These are phyloP conservation scores for Symbiodinium pilosum DNA, from an alignment of 73 alveolate genomes.

Conservation along the genomic window DNA sequence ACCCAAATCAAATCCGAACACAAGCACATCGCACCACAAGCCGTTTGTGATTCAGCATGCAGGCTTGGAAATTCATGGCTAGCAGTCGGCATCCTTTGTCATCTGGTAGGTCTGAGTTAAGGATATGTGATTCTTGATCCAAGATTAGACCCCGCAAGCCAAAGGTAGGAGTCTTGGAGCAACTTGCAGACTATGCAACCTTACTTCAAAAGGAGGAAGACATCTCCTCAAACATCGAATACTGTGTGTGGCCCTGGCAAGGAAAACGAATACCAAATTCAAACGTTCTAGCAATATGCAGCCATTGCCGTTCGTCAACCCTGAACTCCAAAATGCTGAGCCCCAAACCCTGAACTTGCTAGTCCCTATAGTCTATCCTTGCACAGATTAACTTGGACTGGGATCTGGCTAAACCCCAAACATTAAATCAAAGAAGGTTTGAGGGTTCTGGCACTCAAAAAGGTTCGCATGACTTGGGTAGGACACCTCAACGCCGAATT, in stretches of 20 bases:
- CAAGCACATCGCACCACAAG: too few relatives aligned
- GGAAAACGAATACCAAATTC: background rate
- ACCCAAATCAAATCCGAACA: too few relatives aligned
- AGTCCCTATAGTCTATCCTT: background rate
- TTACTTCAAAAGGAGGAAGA: background rate
- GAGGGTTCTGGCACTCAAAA: too few relatives aligned
- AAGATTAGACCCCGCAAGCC: background rate
- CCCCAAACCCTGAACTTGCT: background rate
- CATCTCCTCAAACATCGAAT: background rate
- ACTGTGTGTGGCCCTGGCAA: background rate
- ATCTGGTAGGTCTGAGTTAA: too few relatives aligned
- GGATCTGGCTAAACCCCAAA: background rate
- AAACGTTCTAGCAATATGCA: background rate
- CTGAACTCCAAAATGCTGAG: background rate
- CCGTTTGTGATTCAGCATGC: too few relatives aligned
- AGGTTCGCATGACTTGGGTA: too few relatives aligned
- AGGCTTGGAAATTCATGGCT: too few relatives aligned
- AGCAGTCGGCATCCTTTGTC: too few relatives aligned
- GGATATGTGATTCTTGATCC: too few relatives aligned
- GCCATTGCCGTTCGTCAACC: background rate
- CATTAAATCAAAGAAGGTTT: background rate
- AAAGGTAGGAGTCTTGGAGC: background rate
- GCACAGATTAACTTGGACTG: background rate
- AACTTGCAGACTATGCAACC: background rate
- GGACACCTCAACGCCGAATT: background rate